Percentiles rank a stretch among this genome's conserved stretches.
These are phyloP conservation scores for Ambrosia hybrid DNA, from an alignment of 140 eudicot species.

Conservation along the genomic window DNA sequence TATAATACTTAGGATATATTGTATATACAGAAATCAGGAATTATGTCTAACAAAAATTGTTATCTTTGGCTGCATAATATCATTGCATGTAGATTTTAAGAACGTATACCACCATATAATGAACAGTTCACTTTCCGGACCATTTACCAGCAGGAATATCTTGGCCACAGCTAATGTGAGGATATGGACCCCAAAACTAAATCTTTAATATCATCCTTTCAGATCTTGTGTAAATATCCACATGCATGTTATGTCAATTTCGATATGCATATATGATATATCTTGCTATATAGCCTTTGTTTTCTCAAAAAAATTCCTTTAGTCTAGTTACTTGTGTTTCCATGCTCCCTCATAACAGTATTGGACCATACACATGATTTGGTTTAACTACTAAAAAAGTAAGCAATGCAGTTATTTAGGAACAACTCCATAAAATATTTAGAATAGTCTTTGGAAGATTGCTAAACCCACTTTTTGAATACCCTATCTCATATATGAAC, in stretches of 20 bases:
- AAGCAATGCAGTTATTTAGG: no score
- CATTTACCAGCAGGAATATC: slow-evolving; percentile 25
- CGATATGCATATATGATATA: neutral
- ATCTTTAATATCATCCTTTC: slow-evolving; percentile 10
- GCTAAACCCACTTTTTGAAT: no score
- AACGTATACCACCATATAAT: slow-evolving; percentile 29
- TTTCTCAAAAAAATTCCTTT: no score
- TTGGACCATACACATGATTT: no score
- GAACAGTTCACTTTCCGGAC: slow-evolving; percentile 29
- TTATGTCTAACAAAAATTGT: neutral
- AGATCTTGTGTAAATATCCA: slow-evolving; percentile 18
- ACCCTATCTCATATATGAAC: no score
- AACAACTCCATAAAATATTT: no score
- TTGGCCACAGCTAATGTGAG: slow-evolving; percentile 15
- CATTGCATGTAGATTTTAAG: slow-evolving; percentile 24
- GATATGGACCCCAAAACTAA: slow-evolving; percentile 29
- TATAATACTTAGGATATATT: no score
- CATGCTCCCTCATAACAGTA: no score
- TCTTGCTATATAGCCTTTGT: neutral
- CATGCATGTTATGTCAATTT: slow-evolving; percentile 8
- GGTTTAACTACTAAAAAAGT: no score
- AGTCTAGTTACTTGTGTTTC: no score
- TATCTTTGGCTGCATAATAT: slow-evolving; percentile 31
- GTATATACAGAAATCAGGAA: no score
- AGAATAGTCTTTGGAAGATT: no score